Evolutionary conservation across 116 monocot genomes (phyloP).

Genomic region (Iris pallida): DNA sequence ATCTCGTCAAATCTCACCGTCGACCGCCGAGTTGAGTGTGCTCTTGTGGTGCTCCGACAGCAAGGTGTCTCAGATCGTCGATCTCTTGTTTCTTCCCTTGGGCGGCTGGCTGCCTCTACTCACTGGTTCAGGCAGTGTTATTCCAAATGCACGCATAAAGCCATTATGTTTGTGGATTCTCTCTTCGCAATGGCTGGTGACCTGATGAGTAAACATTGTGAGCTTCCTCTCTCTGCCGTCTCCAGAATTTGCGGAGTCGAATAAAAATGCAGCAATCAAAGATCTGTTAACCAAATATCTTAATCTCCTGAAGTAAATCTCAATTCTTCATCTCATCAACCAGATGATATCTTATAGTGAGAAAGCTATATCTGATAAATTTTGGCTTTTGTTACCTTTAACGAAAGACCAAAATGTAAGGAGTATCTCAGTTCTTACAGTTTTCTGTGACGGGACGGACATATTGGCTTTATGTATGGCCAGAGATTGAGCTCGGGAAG

Average conservation of each 20-base stretch:
- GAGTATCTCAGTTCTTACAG: slow-evolving; percentile 52
- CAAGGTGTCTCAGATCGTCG: slow-evolving; percentile 88
- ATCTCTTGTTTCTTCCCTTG: slow-evolving; percentile 59
- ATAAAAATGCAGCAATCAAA: slow-evolving; percentile 55
- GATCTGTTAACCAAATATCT: slow-evolving; percentile 67
- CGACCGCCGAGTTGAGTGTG: slow-evolving; percentile 77
- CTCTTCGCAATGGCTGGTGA: slow-evolving; percentile 69
- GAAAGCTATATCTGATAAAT: slow-evolving; percentile 52
- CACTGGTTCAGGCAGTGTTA: slow-evolving; percentile 28
- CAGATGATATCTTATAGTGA: slow-evolving; percentile 87
- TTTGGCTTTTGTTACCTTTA: slow-evolving; percentile 54
- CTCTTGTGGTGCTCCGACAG: slow-evolving; percentile 69
- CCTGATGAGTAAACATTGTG: slow-evolving; percentile 49
- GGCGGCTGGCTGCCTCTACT: slow-evolving; percentile 82
- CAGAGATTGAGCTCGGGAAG: slow-evolving; percentile 61
- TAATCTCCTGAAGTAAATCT: slow-evolving; percentile 34
- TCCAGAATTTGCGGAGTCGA: slow-evolving; percentile 74
- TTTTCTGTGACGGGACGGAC: slow-evolving; percentile 79
- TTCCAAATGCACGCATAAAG: slow-evolving; percentile 8
- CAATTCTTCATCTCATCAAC: slow-evolving; percentile 79
- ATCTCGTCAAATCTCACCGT: slow-evolving; percentile 66
- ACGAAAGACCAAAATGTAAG: slow-evolving; percentile 52
- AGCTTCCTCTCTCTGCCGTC: slow-evolving; percentile 61
- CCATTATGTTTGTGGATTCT: slow-evolving; percentile 41
- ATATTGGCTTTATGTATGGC: slow-evolving; percentile 90